phyloP scores from a whole-genome alignment of 2,329 filamentous ascomycete genomes.

The Cladophialophora exuberans region DNA sequence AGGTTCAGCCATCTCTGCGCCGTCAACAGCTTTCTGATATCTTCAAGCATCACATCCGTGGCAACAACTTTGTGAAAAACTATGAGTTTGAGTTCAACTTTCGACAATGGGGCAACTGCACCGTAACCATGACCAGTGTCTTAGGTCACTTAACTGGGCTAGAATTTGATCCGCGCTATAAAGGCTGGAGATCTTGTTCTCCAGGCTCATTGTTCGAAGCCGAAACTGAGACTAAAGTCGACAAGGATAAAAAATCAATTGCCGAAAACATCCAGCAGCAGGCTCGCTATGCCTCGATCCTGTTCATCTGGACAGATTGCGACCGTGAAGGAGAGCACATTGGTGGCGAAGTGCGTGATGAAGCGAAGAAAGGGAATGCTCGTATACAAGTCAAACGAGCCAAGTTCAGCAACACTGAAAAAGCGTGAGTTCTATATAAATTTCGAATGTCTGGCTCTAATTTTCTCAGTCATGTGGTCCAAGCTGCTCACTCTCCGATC shows the following conservation, averaged over 20 bases:
- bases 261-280: constrained; percentile 83
- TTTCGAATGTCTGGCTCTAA: background rate
- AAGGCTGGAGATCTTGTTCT: constrained; percentile 78
- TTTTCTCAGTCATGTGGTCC: constrained; percentile 73
- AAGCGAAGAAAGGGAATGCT: constrained; percentile 74
- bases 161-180: constrained; percentile 75
- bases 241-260: constrained; percentile 77
- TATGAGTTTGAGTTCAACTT: constrained; percentile 93
- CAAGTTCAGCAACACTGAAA: constrained; percentile 93
- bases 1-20: constrained; percentile 40
- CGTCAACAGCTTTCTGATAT: background rate
- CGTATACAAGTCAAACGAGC: constrained; percentile 81
- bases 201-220: constrained; percentile 81
- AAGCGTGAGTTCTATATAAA: constrained; percentile 66
- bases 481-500: constrained; percentile 76
- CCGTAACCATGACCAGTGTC: constrained; percentile 93
- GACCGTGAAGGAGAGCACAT: constrained; percentile 98
- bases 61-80: constrained; percentile 84
- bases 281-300: constrained; percentile 69
- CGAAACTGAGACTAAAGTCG: constrained; percentile 69
- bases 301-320: constrained; percentile 99
- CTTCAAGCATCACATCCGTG: constrained; percentile 65
- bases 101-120: constrained; percentile 75
- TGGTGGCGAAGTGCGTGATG: constrained; percentile 82
- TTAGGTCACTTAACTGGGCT: constrained; percentile 81